phyloP scores from a whole-genome alignment of 1,284 basidiomycete genomes.

The Puccinia hordei region DNA sequence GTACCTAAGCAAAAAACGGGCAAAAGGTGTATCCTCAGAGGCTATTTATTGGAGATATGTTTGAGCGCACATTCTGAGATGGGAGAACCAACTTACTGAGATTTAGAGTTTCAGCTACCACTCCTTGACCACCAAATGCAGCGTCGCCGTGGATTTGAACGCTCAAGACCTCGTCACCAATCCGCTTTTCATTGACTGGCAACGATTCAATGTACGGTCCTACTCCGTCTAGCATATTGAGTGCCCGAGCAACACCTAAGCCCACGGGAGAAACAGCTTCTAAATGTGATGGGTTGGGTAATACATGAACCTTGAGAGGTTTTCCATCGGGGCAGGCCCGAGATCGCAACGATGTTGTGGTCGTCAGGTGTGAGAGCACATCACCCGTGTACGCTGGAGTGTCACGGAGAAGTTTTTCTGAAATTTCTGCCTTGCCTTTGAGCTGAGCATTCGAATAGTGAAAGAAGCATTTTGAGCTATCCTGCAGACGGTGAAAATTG shows the following conservation, averaged over 20 bases:
- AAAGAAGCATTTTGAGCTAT: slow-evolving; percentile 60
- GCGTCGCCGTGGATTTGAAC: slow-evolving; percentile 87
- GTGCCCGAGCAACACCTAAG: slow-evolving; percentile 63
- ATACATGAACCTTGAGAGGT: slow-evolving; percentile 70
- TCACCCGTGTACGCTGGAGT: slow-evolving; percentile 70
- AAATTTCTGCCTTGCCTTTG: slow-evolving; percentile 70
- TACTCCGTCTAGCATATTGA: slow-evolving; percentile 24
- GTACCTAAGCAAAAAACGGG: slow-evolving; percentile 3
- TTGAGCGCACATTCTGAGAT: not conserved
- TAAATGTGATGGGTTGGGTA: slow-evolving; percentile 85
- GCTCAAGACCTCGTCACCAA: slow-evolving; percentile 68
- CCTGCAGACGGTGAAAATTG: not conserved
- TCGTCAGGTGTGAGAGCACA: slow-evolving; percentile 79
- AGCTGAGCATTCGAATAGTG: slow-evolving; percentile 77
- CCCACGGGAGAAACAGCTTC: slow-evolving; percentile 84
- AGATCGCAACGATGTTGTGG: slow-evolving; percentile 38
- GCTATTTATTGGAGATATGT: too few species aligned
- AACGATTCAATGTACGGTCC: slow-evolving; percentile 7
- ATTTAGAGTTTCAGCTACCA: slow-evolving; percentile 82
- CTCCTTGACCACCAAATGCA: slow-evolving; percentile 82
- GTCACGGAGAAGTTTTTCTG: slow-evolving; percentile 60
- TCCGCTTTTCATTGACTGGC: slow-evolving; percentile 17
- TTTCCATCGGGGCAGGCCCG: slow-evolving; percentile 59
- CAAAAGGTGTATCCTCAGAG: slow-evolving; percentile 8
- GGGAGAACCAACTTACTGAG: slow-evolving; percentile 21